Base-by-base conservation (phyloP, 2,329 filamentous ascomycete species). In the Fusarium robinianum region DNA sequence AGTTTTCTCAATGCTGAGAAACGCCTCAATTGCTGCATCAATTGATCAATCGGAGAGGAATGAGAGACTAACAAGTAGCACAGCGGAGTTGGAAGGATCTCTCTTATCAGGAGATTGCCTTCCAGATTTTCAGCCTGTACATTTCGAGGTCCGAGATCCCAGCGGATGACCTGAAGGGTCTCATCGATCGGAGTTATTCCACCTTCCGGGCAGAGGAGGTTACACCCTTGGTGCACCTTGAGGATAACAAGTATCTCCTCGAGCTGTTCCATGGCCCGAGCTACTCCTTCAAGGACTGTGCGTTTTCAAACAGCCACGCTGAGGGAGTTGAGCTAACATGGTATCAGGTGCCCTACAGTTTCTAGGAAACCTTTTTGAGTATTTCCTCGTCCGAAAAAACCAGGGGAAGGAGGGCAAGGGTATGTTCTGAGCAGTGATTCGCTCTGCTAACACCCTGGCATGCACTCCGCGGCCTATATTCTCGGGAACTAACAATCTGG, bases 211-310 rank as follows among this genome's bases (percentile, higher is more conserved):
- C 82, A 22, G 72, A 83, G 27, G 83, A 95, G 41, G 83, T 89
- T 27, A 90, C 89, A 0, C 94, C 94, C 0, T 72, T 62, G 11
- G 59, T 62, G 6, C 49, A 54, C 19, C 44, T 62, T 9, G 32
- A 60, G 3, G 80, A 92, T 65, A 87, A 92, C 66, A 75, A 96
- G 27, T 84, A 96, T 65, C 76, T 62, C 11, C 59, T 99, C 22
- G 94, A 99, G 70, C 80, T 99, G 29, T 99, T 97, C 77, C 92
- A 97, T 67, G 94, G 94, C 2, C 94, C 91, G 5, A 97, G 87
- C 1, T 96, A 90, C 66, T 87, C 92, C 3, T 97, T 97, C 76
- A 96, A 97, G 72, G 92, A 97, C 15, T 9, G 5, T 29, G 7
- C 12, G 8, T 16, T 9, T 16, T 9, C 4, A 30, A 16, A 9